Percentiles rank a stretch among this genome's conserved stretches.
These are phyloP conservation scores for Xylaria sp. DNA, from an alignment of 2,329 filamentous ascomycete genomes.

Conservation along the genomic window DNA sequence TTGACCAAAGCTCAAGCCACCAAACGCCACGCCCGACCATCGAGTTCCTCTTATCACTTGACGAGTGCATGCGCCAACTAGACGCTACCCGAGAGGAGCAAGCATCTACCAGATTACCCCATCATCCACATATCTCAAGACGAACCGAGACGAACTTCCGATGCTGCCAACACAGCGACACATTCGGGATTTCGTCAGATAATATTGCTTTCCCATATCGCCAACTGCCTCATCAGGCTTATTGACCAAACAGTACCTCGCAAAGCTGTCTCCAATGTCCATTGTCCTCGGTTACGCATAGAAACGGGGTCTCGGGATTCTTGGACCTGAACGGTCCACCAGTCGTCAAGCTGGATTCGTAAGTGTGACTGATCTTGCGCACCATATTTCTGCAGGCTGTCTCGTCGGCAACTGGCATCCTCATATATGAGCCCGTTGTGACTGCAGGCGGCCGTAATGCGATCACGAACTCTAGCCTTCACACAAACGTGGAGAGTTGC, in stretches of 20 bases:
- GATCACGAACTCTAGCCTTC: neutral
- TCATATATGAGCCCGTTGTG: conserved; percentile 19
- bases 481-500: conserved; percentile 1
- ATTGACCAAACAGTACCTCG: conserved; percentile 21
- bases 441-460: conserved; percentile 18
- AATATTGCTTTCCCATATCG: conserved; percentile 19
- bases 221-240: conserved; percentile 6
- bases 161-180: neutral
- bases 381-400: conserved; percentile 12
- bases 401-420: conserved; percentile 6
- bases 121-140: conserved; percentile 4
- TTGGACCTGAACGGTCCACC: conserved; percentile 40
- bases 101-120: conserved; percentile 4
- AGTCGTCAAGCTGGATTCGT: conserved; percentile 45
- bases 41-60: neutral
- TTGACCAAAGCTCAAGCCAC: conserved; percentile 7
- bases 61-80: conserved; percentile 7
- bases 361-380: conserved; percentile 32
- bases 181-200: conserved; percentile 5
- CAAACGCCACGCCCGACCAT: conserved; percentile 6
- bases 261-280: conserved; percentile 31
- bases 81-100: conserved; percentile 9
- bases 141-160: no score
- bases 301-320: conserved; percentile 32
- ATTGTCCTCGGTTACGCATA: conserved; percentile 23